A percentile compares a stretch with the other conserved stretches of the same genome.
Conservation (phyloP, 129 eudicot genomes). For the Artemisia argyi region DNA sequence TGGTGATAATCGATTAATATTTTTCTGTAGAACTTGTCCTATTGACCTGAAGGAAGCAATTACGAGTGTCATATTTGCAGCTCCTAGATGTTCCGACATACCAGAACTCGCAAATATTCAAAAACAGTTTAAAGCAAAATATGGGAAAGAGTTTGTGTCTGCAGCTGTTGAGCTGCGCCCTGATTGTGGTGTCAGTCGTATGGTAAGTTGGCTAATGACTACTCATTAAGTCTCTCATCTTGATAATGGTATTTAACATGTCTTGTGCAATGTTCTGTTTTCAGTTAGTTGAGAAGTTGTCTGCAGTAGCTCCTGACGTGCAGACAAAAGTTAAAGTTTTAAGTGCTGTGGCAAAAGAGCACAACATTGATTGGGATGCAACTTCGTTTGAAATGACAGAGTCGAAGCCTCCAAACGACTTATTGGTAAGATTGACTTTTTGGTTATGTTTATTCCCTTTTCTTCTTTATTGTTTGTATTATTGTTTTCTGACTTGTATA, state of each 20-base stretch:
- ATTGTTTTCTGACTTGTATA: conserved; percentile 2
- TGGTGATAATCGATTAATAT: neutral
- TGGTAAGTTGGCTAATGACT: conserved; percentile 46
- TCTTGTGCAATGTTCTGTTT: neutral
- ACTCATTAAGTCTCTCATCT: neutral
- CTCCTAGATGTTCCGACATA: conserved; percentile 93
- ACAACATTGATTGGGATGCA: conserved; percentile 81
- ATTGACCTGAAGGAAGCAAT: conserved; percentile 90
- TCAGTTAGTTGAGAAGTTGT: conserved; percentile 93
- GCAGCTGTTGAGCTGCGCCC: conserved; percentile 89
- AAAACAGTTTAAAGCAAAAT: conserved; percentile 76
- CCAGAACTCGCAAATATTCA: conserved; percentile 75
- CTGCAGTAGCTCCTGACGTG: conserved; percentile 80
- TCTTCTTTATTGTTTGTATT: neutral
- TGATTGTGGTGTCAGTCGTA: conserved; percentile 74
- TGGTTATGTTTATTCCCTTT: conserved; percentile 1
- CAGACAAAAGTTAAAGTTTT: conserved; percentile 67
- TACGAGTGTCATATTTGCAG: conserved; percentile 83
- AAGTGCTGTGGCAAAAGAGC: conserved; percentile 75
- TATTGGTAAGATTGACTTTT: conserved; percentile 47
- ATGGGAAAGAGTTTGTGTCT: conserved; percentile 77
- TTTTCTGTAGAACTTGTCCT: conserved; percentile 69
- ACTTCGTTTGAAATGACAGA: conserved; percentile 65
- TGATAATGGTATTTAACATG: too few species aligned
- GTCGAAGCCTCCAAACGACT: conserved; percentile 51